A percentile compares a stretch with the other conserved stretches of the same genome.
Evolutionary conservation across 192 early-diverging fungal species (phyloP).

Genomic region (Spizellomyces punctatus): DNA sequence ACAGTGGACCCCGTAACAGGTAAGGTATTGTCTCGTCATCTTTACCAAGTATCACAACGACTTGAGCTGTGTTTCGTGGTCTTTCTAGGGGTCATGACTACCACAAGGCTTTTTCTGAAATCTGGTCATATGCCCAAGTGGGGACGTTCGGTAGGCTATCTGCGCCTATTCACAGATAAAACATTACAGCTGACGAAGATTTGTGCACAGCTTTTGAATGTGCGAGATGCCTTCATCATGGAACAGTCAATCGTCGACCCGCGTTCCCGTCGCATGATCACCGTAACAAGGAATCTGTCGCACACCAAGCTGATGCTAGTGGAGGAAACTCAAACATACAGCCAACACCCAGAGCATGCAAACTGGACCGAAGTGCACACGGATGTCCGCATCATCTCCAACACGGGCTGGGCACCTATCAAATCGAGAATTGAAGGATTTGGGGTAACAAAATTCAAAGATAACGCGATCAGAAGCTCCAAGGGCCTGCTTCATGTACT

Average conservation of each 20-base stretch:
- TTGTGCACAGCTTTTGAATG: slow-evolving; percentile 71
- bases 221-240: slow-evolving; percentile 85
- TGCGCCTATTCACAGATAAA: not conserved
- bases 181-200: not conserved
- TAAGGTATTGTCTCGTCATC: slow-evolving; percentile 16
- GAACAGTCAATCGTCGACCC: slow-evolving; percentile 89
- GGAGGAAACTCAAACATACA: slow-evolving; percentile 80
- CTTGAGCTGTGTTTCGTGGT: too few species aligned
- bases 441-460: slow-evolving; percentile 82
- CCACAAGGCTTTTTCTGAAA: slow-evolving; percentile 90
- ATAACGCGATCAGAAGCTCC: slow-evolving; percentile 67
- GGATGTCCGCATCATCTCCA: slow-evolving; percentile 85
- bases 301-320: slow-evolving; percentile 92
- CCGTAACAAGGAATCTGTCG: slow-evolving; percentile 84
- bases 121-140: slow-evolving; percentile 85
- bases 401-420: slow-evolving; percentile 79
- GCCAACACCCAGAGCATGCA: slow-evolving; percentile 37
- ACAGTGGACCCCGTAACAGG: slow-evolving; percentile 74
- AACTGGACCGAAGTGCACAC: slow-evolving; percentile 72
- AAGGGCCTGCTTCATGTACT: slow-evolving; percentile 50
- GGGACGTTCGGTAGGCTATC: slow-evolving; percentile 56
- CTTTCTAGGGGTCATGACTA: slow-evolving; percentile 66
- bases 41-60: not conserved
- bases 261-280: slow-evolving; percentile 72
- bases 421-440: slow-evolving; percentile 84